phyloP scores from a whole-genome alignment of 2,329 filamentous ascomycete genomes.

The Fusarium solani-melongenae region DNA sequence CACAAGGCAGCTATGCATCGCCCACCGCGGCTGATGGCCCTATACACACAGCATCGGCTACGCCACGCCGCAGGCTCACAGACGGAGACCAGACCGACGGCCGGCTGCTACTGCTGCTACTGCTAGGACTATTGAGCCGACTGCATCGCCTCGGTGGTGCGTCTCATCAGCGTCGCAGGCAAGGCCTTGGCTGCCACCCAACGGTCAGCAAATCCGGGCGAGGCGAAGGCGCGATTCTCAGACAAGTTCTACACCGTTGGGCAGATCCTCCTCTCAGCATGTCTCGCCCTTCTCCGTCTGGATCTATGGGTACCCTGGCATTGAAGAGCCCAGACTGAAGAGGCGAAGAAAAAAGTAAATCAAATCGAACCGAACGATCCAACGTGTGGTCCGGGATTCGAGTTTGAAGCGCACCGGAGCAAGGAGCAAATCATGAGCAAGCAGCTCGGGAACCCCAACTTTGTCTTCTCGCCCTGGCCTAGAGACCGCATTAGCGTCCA shows the following conservation, averaged over 20 bases:
- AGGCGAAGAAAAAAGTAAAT: constrained; percentile 7
- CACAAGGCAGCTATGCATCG: constrained; percentile 6
- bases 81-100: neutral
- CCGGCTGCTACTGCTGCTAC: constrained; percentile 2
- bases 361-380: neutral
- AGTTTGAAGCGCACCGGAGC: neutral
- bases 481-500: constrained; percentile 26
- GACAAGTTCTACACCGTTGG: neutral
- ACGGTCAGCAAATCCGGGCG: neutral
- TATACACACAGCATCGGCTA: neutral
- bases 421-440: neutral
- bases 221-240: neutral
- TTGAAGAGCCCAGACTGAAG: neutral
- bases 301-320: neutral
- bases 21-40: neutral
- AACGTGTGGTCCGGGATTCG: constrained; percentile 1
- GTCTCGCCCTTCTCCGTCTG: constrained; percentile 7
- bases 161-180: constrained; percentile 6
- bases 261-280: constrained; percentile 3
- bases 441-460: constrained; percentile 32
- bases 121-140: neutral
- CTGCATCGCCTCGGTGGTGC: constrained; percentile 8
- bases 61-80: constrained; percentile 18
- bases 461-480: constrained; percentile 30
- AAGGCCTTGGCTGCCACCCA: neutral